Evolutionary conservation across 2,329 filamentous ascomycete species (phyloP), one percentile per base, ranked within the genome.

Genomic region (Xylaria polymorpha): DNA sequence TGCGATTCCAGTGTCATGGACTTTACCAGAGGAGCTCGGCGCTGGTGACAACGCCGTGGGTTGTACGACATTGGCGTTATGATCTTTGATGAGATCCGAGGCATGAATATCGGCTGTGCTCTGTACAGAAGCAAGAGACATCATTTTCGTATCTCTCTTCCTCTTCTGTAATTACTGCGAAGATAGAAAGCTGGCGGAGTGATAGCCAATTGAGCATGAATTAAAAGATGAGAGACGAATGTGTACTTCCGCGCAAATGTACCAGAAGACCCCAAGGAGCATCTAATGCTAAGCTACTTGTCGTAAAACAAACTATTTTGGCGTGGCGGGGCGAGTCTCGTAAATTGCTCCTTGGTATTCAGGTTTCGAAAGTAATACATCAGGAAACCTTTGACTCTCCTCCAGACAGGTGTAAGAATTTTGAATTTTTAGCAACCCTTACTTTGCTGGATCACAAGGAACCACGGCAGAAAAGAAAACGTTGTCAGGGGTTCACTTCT

Each of bases 131-230:
- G 25, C 29, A 51, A 67, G 53, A 46, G 22, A 66, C n/a, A 59
- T 32, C 25, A 3, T 50, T 35, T 37, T 8, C 25, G 22, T n/a
- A 37, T 58, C 46, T 51, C 37, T 56, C 44, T 18, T 4, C 29
- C 25, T 43, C n/a, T 63, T 48, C 61, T 18, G 48, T 22, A 6
- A 48, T 29, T 58, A 39, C 51, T 50, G 29, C 41, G n/a, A 58
- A 46, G 22, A 63, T 55, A 50, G 35, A 29, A 56, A 64, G 46
- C 51, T 68, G 10, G 57, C 53, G n/a, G 65, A 70, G 65, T 62
- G 35, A 61, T 35, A 43, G 12, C 12, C 35, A 43, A 41, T 43
- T 29, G 15, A 35, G 22, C 39, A 44, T 20, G 20, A 20, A 29
- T 25, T 39, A 9, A 35, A 25, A 65, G n/a, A 51, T 44, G 12